Base-by-base conservation (phyloP, 768 basidiomycete species). In the Leccinum broughii region DNA sequence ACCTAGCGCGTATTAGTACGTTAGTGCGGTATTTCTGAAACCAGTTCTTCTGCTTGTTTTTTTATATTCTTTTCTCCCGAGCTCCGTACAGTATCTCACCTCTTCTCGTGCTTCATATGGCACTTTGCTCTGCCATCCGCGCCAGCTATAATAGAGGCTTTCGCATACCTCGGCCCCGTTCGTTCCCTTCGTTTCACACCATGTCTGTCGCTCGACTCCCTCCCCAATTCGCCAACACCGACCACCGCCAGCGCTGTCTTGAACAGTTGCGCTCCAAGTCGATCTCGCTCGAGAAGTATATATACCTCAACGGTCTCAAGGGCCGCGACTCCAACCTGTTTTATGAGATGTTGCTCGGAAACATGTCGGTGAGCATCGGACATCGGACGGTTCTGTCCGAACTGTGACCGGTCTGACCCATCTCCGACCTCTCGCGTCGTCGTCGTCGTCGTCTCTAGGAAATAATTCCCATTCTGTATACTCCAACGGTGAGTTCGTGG, bases 381-480 rank as follows among this genome's bases (percentile, higher is more conserved):
- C 9, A 44, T 34, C 34, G 34, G 41, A 26, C 53, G 1, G 17
- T n/a, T 10, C 41, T 17, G n/a, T 41, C 34, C 34, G 34, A 34
- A 34, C 34, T 34, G 34, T 34, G 34, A 4, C 11, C 9, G 9
- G 10, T 30, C 28, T 30, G 28, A 30, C 28, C 28, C 54, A 39
- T 11, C 26, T 58, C 58, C 24, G 24, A 24, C 41, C 55, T 46
- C 1, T 67, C n/a, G 57, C 26, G 26, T 28, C 28, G 28, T 26
- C 26, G 15, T 26, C 26, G 15, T 26, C 26, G 50, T 28, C 22
- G 53, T 34, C 34, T 20, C 8, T 41, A n/a, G 26, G 37, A 41
- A 72, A 76, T 89, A 44, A 77, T 85, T 22, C 89, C 89, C 14
- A 82, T 91, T 60, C 74, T 91, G 26, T 91, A 91, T 73, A 91